Conservation (phyloP, 345 rosid species). For the Citrus medica region DNA sequence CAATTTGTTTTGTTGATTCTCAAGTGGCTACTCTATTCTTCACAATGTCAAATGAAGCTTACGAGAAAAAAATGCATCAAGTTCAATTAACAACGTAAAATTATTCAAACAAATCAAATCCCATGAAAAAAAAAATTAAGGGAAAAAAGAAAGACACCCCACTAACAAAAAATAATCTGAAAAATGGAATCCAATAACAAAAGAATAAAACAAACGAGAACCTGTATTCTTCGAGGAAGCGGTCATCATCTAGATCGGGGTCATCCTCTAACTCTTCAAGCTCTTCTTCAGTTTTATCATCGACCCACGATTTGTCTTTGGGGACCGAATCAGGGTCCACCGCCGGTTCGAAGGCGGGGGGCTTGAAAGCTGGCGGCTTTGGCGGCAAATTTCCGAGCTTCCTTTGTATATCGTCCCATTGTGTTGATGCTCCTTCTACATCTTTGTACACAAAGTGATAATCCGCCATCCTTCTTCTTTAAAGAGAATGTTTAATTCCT, state of each 20-base stretch:
- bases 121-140: background rate
- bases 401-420: conserved; percentile 98
- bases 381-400: conserved; percentile 86
- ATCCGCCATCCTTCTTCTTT: conserved; percentile 54
- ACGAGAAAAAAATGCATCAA: background rate
- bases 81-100: background rate
- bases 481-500: background rate
- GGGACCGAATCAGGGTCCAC: conserved; percentile 61
- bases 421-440: conserved; percentile 92
- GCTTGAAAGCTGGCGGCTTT: conserved; percentile 87
- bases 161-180: background rate
- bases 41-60: background rate
- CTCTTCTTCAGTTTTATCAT: conserved; percentile 69
- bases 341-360: conserved; percentile 71
- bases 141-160: background rate
- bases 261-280: conserved; percentile 84
- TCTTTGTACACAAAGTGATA: conserved; percentile 96
- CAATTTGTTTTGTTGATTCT: background rate
- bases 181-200: background rate
- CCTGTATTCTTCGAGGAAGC: conserved; percentile 94
- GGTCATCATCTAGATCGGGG: conserved; percentile 72
- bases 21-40: background rate
- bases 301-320: conserved; percentile 78
- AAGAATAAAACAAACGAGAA: conserved; percentile 14
- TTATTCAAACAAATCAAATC: background rate